Evolutionary conservation across 129 eudicot species (phyloP).

Genomic region (Flaveria sonorensis): DNA sequence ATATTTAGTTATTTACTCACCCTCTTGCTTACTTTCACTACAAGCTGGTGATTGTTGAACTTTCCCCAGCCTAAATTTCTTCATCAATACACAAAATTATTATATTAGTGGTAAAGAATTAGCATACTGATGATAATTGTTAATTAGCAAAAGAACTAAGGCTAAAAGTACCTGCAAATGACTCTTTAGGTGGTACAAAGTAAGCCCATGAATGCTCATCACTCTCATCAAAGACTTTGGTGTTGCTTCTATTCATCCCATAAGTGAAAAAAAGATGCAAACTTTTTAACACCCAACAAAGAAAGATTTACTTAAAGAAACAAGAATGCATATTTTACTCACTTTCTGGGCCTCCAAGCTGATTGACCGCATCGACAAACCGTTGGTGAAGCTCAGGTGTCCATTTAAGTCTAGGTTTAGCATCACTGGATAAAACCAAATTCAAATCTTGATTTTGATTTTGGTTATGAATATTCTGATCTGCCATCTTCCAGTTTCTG

Average conservation of each 20-base stretch:
- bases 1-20: conserved; percentile 34
- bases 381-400: conserved; percentile 78
- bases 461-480: conserved; percentile 51
- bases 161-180: conserved; percentile 70
- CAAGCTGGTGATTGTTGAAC: conserved; percentile 55
- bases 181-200: conserved; percentile 94
- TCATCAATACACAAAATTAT: conserved; percentile 34
- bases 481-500: conserved; percentile 51
- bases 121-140: not conserved
- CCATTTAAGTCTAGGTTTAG: conserved; percentile 95
- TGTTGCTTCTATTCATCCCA: conserved; percentile 70
- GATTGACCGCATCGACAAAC: conserved; percentile 69
- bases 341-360: conserved; percentile 97
- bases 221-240: conserved; percentile 87
- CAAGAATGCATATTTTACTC: conserved; percentile 17
- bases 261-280: conserved; percentile 12
- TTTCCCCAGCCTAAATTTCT: conserved; percentile 92
- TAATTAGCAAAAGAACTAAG: not conserved
- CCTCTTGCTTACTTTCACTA: conserved; percentile 58
- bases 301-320: conserved; percentile 11
- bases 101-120: not conserved
- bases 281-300: conserved; percentile 16
- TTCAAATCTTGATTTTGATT: conserved; percentile 47
- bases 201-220: conserved; percentile 90
- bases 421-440: conserved; percentile 83